These are phyloP conservation scores for Psilocybe subaeruginosa DNA, from an alignment of 768 basidiomycete species.

Conservation along the genomic window DNA sequence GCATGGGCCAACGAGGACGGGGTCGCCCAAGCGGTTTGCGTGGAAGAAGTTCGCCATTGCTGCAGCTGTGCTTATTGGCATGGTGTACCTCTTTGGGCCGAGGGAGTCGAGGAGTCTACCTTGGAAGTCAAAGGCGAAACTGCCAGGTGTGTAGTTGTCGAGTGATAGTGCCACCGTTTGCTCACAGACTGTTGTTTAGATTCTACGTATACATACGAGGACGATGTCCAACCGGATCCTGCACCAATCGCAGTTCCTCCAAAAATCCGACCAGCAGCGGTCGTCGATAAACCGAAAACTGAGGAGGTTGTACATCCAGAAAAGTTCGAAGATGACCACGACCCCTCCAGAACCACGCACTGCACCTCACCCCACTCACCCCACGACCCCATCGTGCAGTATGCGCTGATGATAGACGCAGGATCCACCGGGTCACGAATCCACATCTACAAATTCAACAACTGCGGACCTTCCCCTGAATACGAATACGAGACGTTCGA, in stretches of 20 bases:
- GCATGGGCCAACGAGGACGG: slow-evolving; percentile 44
- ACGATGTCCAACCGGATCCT: slow-evolving; percentile 12
- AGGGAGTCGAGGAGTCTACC: slow-evolving; percentile 30
- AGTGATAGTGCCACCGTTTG: background rate
- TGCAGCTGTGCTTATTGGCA: slow-evolving; percentile 53
- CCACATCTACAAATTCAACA: slow-evolving; percentile 98
- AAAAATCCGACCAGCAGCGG: background rate
- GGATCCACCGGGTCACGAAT: slow-evolving; percentile 97
- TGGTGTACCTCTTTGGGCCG: slow-evolving; percentile 74
- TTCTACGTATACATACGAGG: slow-evolving; percentile 10
- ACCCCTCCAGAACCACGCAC: slow-evolving; percentile 71
- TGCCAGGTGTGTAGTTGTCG: slow-evolving; percentile 9
- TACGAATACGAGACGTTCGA: slow-evolving; percentile 96
- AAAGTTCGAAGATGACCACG: slow-evolving; percentile 53
- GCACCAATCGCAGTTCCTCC: background rate
- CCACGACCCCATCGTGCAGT: slow-evolving; percentile 69
- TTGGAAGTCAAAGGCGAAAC: slow-evolving; percentile 18
- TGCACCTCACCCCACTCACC: slow-evolving; percentile 66
- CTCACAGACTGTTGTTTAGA: background rate
- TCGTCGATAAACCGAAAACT: slow-evolving; percentile 6
- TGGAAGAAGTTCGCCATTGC: slow-evolving; percentile 76
- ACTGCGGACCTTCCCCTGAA: slow-evolving; percentile 72
- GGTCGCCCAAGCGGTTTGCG: slow-evolving; percentile 32
- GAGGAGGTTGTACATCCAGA: slow-evolving; percentile 35
- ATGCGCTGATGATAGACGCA: slow-evolving; percentile 97